Conservation (phyloP, 768 basidiomycete species). For the Calocera viscosa region DNA sequence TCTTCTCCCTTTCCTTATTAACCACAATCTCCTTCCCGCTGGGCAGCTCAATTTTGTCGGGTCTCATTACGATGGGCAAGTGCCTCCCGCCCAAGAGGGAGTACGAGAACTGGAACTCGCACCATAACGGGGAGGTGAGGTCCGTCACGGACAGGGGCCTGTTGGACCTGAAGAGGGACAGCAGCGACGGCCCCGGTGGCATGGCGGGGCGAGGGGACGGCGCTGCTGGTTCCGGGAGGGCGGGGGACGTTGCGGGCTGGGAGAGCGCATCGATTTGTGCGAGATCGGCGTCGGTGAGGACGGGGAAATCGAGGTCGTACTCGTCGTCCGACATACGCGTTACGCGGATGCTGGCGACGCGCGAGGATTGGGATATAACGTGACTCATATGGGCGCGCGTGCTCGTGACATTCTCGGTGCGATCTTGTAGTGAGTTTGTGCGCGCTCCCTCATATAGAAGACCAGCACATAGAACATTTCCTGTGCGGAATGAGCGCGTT, state of each 20-base stretch:
- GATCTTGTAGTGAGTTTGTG: too few relatives aligned
- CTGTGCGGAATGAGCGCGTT: too few relatives aligned
- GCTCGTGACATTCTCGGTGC: too few relatives aligned
- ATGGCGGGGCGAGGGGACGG: neutral
- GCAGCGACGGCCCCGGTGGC: neutral
- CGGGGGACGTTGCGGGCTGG: neutral
- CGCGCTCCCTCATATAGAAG: too few relatives aligned
- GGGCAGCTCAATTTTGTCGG: neutral
- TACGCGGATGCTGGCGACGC: neutral
- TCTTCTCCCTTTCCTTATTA: neutral
- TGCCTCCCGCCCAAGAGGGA: neutral
- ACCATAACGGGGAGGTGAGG: neutral
- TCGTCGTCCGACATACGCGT: conserved; percentile 6
- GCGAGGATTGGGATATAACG: too few relatives aligned
- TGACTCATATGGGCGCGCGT: neutral
- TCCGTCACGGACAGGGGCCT: neutral
- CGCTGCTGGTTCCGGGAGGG: neutral
- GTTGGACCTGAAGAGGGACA: neutral
- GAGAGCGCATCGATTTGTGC: neutral
- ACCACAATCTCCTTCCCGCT: neutral
- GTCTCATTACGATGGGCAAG: neutral
- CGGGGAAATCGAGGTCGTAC: neutral
- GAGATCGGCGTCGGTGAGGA: neutral
- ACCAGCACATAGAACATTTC: too few relatives aligned
- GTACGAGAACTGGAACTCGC: conserved; percentile 5